Base-by-base conservation (phyloP, 305 asterid genomes). In the Fraxinus albicans region DNA sequence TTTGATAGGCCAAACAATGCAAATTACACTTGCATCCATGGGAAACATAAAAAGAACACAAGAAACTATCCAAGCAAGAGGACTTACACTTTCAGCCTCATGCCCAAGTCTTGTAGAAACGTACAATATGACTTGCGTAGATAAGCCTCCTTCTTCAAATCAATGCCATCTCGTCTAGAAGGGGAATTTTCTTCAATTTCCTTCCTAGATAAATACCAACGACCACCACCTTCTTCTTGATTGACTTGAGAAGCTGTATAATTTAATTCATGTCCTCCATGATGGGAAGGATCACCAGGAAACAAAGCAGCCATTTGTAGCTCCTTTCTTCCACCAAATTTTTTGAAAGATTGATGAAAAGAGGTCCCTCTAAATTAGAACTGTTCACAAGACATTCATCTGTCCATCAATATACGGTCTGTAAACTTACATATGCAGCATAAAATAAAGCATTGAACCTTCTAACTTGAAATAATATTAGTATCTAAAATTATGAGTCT, bases 51-150 rank as follows among this genome's bases (percentile, higher is more conserved):
- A 70, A 29, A 31, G 40, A 70, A 31, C 21, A 70, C 17, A 13
- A 70, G 8, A 29, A 12, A 12, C 38, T 70, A 29, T 69, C 15
- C 38, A 34, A 27, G 21, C 78, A 55, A 77, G 44, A 82, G 75
- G 80, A 85, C 97, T 90, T 84, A 93, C 97, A 93, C 97, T 93
- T 91, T 93, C 42, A 93, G 96, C 86, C 92, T 86, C 97, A 89
- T 92, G 86, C 97, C 97, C 77, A 93, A 89, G 88, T 93, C 97
- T 86, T 92, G 96, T 63, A 93, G 85, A 77, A 90, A 91, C 76
- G 92, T 92, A 86, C 96, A 91, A 83, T 93, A 92, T 53, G 97
- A 93, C 86, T 91, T 91, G 82, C 96, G 96, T 44, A 91, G 85
- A 78, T 91, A 92, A 69, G 93, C 78, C 90, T 93, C 97, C 81